Evolutionary conservation across 2,329 filamentous ascomycete genomes (phyloP).

Genomic region (Fusarium virguliforme): DNA sequence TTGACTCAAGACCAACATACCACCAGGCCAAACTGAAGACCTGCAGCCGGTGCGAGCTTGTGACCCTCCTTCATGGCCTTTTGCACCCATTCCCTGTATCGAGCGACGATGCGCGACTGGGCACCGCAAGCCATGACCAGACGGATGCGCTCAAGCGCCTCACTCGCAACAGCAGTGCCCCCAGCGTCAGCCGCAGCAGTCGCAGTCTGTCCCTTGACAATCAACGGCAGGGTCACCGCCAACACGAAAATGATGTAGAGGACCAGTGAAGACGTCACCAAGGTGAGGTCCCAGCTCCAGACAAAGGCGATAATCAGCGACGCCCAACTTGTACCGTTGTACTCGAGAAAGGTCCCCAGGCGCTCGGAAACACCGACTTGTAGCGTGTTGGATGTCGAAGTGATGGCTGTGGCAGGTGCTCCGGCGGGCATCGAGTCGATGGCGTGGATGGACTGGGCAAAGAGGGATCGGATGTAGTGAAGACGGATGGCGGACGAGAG

Average conservation of each 20-base stretch:
- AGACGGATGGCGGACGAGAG: conserved; percentile 67
- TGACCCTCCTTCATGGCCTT: conserved; percentile 56
- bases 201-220: conserved; percentile 42
- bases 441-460: conserved; percentile 65
- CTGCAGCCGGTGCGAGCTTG: conserved; percentile 51
- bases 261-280: conserved; percentile 66
- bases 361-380: conserved; percentile 70
- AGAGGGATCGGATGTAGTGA: conserved; percentile 66
- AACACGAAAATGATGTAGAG: conserved; percentile 59
- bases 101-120: conserved; percentile 55
- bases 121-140: conserved; percentile 65
- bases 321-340: conserved; percentile 59
- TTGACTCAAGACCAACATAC: conserved; percentile 19
- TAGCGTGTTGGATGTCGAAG: conserved; percentile 67
- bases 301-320: conserved; percentile 68
- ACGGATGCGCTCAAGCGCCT: conserved; percentile 60
- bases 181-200: conserved; percentile 51
- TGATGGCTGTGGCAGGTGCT: conserved; percentile 68
- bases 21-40: conserved; percentile 36
- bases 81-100: conserved; percentile 58
- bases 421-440: conserved; percentile 68
- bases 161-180: conserved; percentile 61
- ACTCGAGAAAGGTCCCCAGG: conserved; percentile 63
- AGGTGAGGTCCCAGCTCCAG: conserved; percentile 68
- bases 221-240: conserved; percentile 47